Conservation (phyloP, 768 basidiomycete genomes). For the Lentinula sp. region DNA sequence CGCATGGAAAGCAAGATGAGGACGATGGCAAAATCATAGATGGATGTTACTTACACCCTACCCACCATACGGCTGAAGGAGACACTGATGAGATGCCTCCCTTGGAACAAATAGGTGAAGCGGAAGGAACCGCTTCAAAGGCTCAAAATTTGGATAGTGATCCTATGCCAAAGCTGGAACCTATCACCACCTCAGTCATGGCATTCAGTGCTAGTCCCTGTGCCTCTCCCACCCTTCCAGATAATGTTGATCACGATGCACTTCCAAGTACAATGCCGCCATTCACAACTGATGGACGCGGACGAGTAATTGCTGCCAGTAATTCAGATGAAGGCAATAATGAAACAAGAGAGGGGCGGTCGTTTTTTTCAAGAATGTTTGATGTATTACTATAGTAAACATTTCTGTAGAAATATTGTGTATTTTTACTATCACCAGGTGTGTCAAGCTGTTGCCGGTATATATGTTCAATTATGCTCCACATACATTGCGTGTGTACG, state of each 20-base stretch:
- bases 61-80: not conserved
- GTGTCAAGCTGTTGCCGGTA: not conserved
- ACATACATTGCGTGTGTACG: not conserved
- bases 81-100: not conserved
- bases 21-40: not conserved
- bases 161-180: not conserved
- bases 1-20: not conserved
- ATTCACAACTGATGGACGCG: conserved; percentile 61
- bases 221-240: not conserved
- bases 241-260: conserved; percentile 1
- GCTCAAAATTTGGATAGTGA: not conserved
- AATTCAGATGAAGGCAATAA: not conserved
- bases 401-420: not conserved
- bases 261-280: conserved; percentile 26
- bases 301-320: conserved; percentile 38
- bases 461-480: not conserved
- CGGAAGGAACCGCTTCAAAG: not conserved
- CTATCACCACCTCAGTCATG: not conserved
- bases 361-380: conserved; percentile 1
- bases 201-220: not conserved
- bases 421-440: not conserved
- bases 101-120: not conserved
- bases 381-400: not conserved
- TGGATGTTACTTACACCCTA: not conserved
- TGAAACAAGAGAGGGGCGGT: not conserved